phyloP scores from a whole-genome alignment of 2,329 filamentous ascomycete species.

The Aspergillus luchuensis region DNA sequence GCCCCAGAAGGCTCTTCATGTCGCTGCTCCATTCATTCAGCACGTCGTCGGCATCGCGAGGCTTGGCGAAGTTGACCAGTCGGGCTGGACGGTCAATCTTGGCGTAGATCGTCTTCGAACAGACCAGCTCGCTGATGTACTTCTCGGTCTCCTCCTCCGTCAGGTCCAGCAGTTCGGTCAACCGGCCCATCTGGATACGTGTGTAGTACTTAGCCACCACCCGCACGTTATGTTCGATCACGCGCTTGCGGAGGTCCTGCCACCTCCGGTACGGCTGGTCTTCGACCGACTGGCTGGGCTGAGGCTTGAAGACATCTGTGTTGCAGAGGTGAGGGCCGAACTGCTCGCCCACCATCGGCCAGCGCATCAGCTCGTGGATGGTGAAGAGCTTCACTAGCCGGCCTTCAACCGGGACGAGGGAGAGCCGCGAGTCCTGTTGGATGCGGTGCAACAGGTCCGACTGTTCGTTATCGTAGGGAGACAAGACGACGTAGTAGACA shows the following conservation, averaged over 20 bases:
- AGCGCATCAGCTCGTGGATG: slow-evolving; percentile 94
- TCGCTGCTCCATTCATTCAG: slow-evolving; percentile 98
- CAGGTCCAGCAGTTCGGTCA: slow-evolving; percentile 88
- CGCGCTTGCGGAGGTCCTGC: slow-evolving; percentile 93
- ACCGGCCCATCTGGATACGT: slow-evolving; percentile 85
- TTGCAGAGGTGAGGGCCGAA: slow-evolving; percentile 85
- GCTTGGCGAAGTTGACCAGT: slow-evolving; percentile 92
- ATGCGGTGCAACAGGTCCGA: slow-evolving; percentile 95
- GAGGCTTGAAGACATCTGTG: slow-evolving; percentile 84
- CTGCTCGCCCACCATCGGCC: slow-evolving; percentile 86
- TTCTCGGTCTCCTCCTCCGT: slow-evolving; percentile 96
- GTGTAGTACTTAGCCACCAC: slow-evolving; percentile 99
- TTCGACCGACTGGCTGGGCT: slow-evolving; percentile 65
- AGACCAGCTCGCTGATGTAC: slow-evolving; percentile 96
- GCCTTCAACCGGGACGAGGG: slow-evolving; percentile 75
- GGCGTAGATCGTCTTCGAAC: slow-evolving; percentile 95
- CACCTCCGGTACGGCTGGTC: slow-evolving; percentile 82
- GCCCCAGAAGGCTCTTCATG: slow-evolving; percentile 87
- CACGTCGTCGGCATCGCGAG: slow-evolving; percentile 90
- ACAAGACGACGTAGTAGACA: slow-evolving; percentile 95
- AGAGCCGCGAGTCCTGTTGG: slow-evolving; percentile 78
- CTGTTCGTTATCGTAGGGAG: slow-evolving; percentile 97
- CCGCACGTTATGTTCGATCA: slow-evolving; percentile 98
- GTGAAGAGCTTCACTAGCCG: slow-evolving; percentile 93
- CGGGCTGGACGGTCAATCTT: slow-evolving; percentile 94